phyloP scores from a whole-genome alignment of 164 flowering plant species.

The Hamamelis virginiana region DNA sequence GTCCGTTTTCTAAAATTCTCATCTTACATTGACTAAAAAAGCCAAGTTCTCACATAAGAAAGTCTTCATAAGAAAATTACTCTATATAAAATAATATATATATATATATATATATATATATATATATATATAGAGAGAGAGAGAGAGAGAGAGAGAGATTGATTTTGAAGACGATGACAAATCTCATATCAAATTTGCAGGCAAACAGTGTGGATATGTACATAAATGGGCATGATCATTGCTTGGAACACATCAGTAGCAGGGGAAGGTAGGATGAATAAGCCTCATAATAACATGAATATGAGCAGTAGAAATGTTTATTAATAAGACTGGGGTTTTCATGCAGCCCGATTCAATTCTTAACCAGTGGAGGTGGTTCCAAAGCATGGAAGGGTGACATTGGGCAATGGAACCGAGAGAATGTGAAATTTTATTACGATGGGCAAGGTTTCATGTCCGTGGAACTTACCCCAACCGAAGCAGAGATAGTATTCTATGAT shows the following conservation, averaged over 20 bases:
- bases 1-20: too few species aligned
- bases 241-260: slow-evolving; percentile 58
- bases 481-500: slow-evolving; percentile 27
- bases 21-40: too few species aligned
- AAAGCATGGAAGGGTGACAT: slow-evolving; percentile 38
- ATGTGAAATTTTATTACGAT: slow-evolving; percentile 28
- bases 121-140: too few species aligned
- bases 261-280: slow-evolving; percentile 36
- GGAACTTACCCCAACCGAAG: slow-evolving; percentile 13
- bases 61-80: too few species aligned
- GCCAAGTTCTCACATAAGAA: too few species aligned
- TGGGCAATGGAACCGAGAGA: background rate
- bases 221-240: slow-evolving; percentile 78
- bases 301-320: too few species aligned
- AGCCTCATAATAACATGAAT: too few species aligned
- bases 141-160: background rate
- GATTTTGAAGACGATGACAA: background rate
- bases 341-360: slow-evolving; percentile 29
- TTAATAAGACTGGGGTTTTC: background rate
- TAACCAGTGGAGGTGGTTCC: slow-evolving; percentile 40
- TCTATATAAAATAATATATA: too few species aligned
- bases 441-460: slow-evolving; percentile 37
- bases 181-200: slow-evolving; percentile 23
- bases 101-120: too few species aligned
- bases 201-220: slow-evolving; percentile 59